A percentile compares a stretch with the other conserved stretches of the same genome.
Conservation (phyloP, 2,329 filamentous ascomycete species). For the Sclerotinia minor region DNA sequence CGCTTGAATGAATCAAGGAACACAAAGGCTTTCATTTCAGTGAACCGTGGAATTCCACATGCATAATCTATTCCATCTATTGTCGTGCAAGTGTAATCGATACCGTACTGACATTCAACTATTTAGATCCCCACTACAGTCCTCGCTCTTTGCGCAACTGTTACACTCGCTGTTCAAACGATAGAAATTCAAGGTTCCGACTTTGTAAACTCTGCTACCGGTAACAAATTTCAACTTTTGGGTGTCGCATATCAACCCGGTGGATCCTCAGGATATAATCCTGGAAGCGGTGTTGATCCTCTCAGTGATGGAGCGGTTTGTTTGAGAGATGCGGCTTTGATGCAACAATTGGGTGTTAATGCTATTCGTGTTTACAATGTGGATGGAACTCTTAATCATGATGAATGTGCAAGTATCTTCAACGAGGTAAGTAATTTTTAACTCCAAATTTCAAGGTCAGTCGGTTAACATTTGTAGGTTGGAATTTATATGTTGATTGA, state of each 20-base stretch:
- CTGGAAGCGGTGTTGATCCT: conserved; percentile 55
- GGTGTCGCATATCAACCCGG: conserved; percentile 70
- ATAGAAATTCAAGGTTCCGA: conserved; percentile 58
- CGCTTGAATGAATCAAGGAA: neutral
- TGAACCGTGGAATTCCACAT: neutral
- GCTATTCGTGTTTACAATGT: conserved; percentile 70
- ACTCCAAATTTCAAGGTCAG: too few relatives aligned
- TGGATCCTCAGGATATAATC: conserved; percentile 62
- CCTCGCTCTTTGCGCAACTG: conserved; percentile 39
- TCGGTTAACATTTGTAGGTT: conserved; percentile 38
- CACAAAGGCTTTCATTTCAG: neutral
- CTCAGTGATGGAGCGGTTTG: conserved; percentile 59
- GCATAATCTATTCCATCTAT: neutral
- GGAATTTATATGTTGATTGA: conserved; percentile 70
- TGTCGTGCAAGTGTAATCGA: conserved; percentile 11
- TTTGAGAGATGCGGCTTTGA: conserved; percentile 63
- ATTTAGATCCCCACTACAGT: conserved; percentile 30
- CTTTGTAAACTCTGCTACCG: conserved; percentile 60
- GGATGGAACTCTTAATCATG: conserved; percentile 64
- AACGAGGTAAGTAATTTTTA: conserved; percentile 50
- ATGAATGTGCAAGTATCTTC: conserved; percentile 67
- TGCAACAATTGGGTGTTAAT: conserved; percentile 64
- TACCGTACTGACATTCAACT: neutral
- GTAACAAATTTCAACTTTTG: conserved; percentile 64
- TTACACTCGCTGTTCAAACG: conserved; percentile 57